Percentiles rank a stretch among this genome's conserved stretches.
Conservation (phyloP, 2,329 filamentous ascomycete species). For the Arthrobotrys sinensis region DNA sequence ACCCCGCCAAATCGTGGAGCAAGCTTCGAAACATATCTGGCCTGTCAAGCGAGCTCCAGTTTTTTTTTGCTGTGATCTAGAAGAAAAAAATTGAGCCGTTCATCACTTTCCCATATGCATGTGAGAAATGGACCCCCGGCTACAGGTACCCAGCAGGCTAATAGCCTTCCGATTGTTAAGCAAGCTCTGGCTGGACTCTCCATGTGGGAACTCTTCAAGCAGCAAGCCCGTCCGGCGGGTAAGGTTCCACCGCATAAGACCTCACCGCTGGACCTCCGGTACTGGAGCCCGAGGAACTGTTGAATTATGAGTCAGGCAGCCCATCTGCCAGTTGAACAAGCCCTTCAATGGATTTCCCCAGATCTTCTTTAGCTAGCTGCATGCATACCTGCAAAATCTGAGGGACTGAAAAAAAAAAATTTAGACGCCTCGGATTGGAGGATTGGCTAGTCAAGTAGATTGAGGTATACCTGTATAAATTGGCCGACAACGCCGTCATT, state of each 20-base stretch:
- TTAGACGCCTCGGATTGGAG: slow-evolving; percentile 42
- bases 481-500: slow-evolving; percentile 47
- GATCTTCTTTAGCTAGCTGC: slow-evolving; percentile 50
- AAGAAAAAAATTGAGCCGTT: slow-evolving; percentile 22
- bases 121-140: slow-evolving; percentile 39
- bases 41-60: slow-evolving; percentile 34
- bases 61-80: slow-evolving; percentile 1
- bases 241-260: slow-evolving; percentile 61
- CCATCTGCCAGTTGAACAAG: slow-evolving; percentile 38
- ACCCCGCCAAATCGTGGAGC: slow-evolving; percentile 46
- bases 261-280: slow-evolving; percentile 47
- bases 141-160: slow-evolving; percentile 32
- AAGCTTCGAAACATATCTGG: slow-evolving; percentile 15
- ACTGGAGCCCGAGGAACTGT: slow-evolving; percentile 45
- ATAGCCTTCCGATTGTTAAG: slow-evolving; percentile 51
- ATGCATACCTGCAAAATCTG: slow-evolving; percentile 50
- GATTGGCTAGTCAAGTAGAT: slow-evolving; percentile 15
- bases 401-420: slow-evolving; percentile 42
- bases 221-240: slow-evolving; percentile 52
- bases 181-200: slow-evolving; percentile 35
- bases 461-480: slow-evolving; percentile 49
- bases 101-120: slow-evolving; percentile 26
- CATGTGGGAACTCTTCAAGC: slow-evolving; percentile 45
- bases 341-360: slow-evolving; percentile 40
- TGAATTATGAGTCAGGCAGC: slow-evolving; percentile 51